Evolutionary conservation across 257 asterid species (phyloP).

Genomic region (Nicotiana paniculata): DNA sequence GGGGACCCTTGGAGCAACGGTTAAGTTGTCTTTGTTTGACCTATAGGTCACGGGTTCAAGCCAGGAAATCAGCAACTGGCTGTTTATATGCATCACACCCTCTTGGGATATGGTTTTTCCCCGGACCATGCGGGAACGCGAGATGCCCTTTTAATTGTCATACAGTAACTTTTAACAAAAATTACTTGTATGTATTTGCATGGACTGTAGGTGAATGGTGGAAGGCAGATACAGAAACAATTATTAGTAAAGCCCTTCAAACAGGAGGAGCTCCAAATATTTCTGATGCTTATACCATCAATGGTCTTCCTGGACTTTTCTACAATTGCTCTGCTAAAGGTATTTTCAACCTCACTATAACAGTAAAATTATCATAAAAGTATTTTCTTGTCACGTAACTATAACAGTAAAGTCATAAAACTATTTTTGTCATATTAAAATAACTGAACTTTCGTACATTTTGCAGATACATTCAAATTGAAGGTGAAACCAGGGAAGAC

Average conservation of each 20-base stretch:
- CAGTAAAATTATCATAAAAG: too few relatives aligned
- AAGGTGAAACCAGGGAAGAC: slow-evolving; percentile 54
- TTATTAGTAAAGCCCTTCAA: slow-evolving; percentile 46
- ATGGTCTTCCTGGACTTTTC: slow-evolving; percentile 57
- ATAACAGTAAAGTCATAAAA: too few relatives aligned
- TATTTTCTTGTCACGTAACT: too few relatives aligned
- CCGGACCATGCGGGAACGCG: too few relatives aligned
- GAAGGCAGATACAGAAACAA: slow-evolving; percentile 49
- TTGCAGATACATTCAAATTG: slow-evolving; percentile 47
- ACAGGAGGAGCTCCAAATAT: slow-evolving; percentile 56
- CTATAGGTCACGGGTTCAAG: too few relatives aligned
- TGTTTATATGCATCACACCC: too few relatives aligned
- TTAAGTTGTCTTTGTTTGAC: too few relatives aligned
- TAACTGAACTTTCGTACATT: neutral
- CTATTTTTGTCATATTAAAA: too few relatives aligned
- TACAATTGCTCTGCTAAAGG: slow-evolving; percentile 59
- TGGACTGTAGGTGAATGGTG: slow-evolving; percentile 58
- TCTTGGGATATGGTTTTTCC: too few relatives aligned
- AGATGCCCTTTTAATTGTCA: neutral
- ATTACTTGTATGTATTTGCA: neutral
- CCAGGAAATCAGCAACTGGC: accelerated
- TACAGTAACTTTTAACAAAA: neutral
- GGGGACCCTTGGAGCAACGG: too few relatives aligned
- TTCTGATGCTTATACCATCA: slow-evolving; percentile 61
- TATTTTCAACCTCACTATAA: too few relatives aligned